Base-by-base conservation (phyloP, 2,329 filamentous ascomycete species). In the Pseudopithomyces maydicus region DNA sequence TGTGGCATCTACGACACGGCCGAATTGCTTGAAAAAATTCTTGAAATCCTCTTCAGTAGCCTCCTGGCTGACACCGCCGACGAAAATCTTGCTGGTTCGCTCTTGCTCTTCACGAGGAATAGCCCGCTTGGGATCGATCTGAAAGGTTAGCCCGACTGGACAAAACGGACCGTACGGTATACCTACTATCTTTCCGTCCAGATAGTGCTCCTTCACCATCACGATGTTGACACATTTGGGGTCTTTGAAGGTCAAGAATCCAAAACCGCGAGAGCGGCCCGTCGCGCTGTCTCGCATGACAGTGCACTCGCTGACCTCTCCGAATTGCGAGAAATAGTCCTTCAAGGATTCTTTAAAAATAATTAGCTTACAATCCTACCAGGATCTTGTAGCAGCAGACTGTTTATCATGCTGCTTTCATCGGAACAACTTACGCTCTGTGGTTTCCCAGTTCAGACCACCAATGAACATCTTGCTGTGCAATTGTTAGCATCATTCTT, bases 381-480 rank as follows among this genome's bases (percentile, higher is more conserved):
- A 10, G 17, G 48, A 33, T 15, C 15, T 12, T 32, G 19, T 17
- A n/a, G 22, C 35, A 17, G n/a, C 14, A 39, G 6, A 4, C 6
- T 17, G 35, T 15, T n/a, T 52, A 54, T 43, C 4, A 14, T 22
- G 32, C 1, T 7, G 7, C 14, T 3, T 23, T 12, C 14, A 3
- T 32, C 10, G 10, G 20, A 22, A 50, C 44, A 19, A 56, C 48
- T 84, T 88, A 98, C 94, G 88, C 81, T 98, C 94, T 54, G 95
- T 98, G 15, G 95, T 99, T 79, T 99, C 95, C 95, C 95, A 99
- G 75, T 99, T 99, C 54, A 99, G 81, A 39, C 95, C 95, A 70
- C 95, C 95, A 78, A 99, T 99, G 71, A 99, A 99, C 95, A 99
- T 99, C 82, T 99, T 99, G 72, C 95, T 99, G 48, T 35, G 51